These are phyloP conservation scores for Jatropha curcas DNA, from an alignment of 345 rosid species.

Conservation along the genomic window DNA sequence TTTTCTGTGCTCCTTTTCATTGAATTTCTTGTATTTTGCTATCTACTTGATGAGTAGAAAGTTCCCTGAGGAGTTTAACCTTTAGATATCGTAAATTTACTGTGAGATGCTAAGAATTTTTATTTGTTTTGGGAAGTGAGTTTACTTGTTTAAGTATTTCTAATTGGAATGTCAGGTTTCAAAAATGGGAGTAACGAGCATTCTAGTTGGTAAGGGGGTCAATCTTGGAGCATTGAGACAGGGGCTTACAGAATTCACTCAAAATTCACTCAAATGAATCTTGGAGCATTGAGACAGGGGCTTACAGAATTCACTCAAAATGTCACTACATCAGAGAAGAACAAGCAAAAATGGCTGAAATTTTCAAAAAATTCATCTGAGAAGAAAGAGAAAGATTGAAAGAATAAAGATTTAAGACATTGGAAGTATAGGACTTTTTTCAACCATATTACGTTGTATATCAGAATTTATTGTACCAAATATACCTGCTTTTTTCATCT, in stretches of 20 bases:
- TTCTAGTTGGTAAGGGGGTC: slow-evolving; percentile 50
- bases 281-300: too few species aligned
- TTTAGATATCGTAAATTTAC: background rate
- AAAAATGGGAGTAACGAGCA: slow-evolving; percentile 45
- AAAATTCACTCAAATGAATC: too few species aligned
- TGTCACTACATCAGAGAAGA: slow-evolving; percentile 45
- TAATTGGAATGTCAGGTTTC: slow-evolving; percentile 41
- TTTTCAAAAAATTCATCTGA: slow-evolving; percentile 55
- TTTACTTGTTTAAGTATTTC: background rate
- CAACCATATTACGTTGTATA: background rate
- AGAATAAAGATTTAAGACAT: background rate
- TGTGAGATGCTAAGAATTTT: background rate
- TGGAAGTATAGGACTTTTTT: background rate
- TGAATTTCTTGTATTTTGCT: background rate
- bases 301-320: too few species aligned
- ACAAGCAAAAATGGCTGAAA: slow-evolving; percentile 64
- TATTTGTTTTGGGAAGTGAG: background rate
- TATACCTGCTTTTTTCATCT: background rate
- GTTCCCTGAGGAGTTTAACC: background rate
- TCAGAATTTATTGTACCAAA: slow-evolving; percentile 1
- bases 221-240: slow-evolving; percentile 73
- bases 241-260: slow-evolving; percentile 72
- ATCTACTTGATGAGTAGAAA: background rate
- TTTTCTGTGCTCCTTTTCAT: background rate
- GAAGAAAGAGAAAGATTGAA: slow-evolving; percentile 34